Conservation (phyloP, 192 early-diverging fungal genomes). For the Entrophospora sp. region DNA sequence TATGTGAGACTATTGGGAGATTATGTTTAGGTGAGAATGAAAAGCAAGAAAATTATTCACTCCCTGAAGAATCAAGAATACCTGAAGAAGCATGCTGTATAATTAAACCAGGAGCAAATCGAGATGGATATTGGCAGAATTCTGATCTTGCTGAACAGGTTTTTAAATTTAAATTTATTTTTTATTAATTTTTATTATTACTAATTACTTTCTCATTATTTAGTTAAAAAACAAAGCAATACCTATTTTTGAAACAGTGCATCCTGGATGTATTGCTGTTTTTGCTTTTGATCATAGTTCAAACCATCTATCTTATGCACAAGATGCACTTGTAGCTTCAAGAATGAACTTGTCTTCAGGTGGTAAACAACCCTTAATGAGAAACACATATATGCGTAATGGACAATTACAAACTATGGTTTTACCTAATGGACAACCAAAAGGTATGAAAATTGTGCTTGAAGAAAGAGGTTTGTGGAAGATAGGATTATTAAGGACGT, state of each 20-base stretch:
- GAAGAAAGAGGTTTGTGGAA: slow-evolving; percentile 1
- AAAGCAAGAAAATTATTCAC: not conserved
- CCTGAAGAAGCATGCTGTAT: not conserved
- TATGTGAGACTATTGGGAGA: slow-evolving; percentile 12
- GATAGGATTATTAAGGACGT: not conserved
- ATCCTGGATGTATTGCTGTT: slow-evolving; percentile 11
- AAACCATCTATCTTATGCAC: slow-evolving; percentile 13
- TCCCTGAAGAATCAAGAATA: too few species aligned
- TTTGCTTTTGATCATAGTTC: slow-evolving; percentile 27
- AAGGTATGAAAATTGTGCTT: too few species aligned
- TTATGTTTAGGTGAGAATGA: slow-evolving; percentile 5
- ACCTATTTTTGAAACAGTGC: slow-evolving; percentile 12
- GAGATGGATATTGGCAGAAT: slow-evolving; percentile 18
- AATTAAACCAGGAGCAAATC: not conserved
- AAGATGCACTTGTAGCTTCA: slow-evolving; percentile 20
- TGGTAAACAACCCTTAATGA: slow-evolving; percentile 8
- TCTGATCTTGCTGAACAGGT: slow-evolving; percentile 17
- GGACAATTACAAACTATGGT: slow-evolving; percentile 14
- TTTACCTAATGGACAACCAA: slow-evolving; percentile 18
- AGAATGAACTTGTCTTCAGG: slow-evolving; percentile 22
- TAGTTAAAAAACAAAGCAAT: too few species aligned
- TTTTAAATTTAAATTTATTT: too few species aligned
- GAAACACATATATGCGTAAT: not conserved
- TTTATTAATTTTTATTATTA: too few species aligned
- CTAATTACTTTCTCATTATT: too few species aligned